A percentile compares a stretch with the other conserved stretches of the same genome.
phyloP scores from a whole-genome alignment of 306 rosid genomes.

The Prosopis cineraria region DNA sequence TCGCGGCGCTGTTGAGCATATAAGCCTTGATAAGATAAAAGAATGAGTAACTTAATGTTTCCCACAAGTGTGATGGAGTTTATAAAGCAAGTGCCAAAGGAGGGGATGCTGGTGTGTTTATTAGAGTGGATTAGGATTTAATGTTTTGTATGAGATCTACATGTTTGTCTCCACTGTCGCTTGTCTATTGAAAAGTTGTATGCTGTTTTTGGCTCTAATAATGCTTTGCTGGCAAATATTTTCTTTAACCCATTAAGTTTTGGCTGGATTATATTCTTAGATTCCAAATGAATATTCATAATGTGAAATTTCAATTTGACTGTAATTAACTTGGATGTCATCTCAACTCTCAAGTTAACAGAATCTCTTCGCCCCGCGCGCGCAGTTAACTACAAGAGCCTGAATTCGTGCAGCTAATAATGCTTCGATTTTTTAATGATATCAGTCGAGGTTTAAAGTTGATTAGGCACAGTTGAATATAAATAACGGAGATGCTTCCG shows the following conservation, averaged over 20 bases:
- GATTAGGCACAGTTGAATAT: background rate
- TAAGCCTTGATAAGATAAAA: background rate
- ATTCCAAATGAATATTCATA: background rate
- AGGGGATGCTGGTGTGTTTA: constrained; percentile 1
- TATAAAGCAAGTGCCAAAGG: background rate
- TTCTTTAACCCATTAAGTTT: background rate
- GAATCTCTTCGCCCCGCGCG: background rate
- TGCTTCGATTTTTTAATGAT: background rate
- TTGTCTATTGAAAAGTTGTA: background rate
- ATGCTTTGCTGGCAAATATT: background rate
- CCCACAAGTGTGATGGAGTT: background rate
- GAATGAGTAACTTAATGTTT: background rate
- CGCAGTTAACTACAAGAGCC: background rate
- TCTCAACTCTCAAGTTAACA: too few relatives aligned
- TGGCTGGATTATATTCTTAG: too few relatives aligned
- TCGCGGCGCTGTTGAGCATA: background rate
- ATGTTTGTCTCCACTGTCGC: background rate
- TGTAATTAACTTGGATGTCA: background rate
- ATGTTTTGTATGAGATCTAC: background rate
- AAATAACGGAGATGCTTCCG: background rate
- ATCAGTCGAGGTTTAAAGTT: background rate
- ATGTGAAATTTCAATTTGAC: background rate
- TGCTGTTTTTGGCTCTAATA: background rate
- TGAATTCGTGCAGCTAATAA: background rate
- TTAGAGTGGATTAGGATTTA: background rate